Base-by-base conservation (phyloP, 176 grass and related monocot species). In the Rhynchospora tenuis region DNA sequence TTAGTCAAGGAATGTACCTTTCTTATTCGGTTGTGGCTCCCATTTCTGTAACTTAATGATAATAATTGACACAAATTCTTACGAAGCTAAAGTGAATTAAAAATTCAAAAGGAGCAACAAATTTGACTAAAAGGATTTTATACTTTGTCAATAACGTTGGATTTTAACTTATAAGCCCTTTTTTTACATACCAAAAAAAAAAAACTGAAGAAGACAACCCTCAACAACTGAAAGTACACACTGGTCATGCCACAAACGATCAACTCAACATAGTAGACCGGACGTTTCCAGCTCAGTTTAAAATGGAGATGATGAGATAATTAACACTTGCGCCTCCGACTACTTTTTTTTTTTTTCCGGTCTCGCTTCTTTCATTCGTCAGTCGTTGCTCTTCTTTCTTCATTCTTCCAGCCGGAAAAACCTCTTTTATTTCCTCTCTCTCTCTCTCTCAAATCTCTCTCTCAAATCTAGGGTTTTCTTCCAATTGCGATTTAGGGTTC, bases 321-420 rank as follows among this genome's bases (percentile, higher is more conserved):
- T 23, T 33, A 24, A 5, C 58, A 42, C 48, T 13, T 54, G n/a
- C 78, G 0, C 13, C 10, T 24, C 14, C 33, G 33, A 38, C 33
- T 38, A 38, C 33, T 38, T 38, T 48, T 29, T 81, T 20, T 62
- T 48, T 8, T 64, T 64, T 64, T 62, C 79, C 46, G 71, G 71
- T 54, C 46, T 73, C 50, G 42, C 45, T 75, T 29, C n/a, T 75
- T 75, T 75, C 72, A 51, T 54, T 54, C 72, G 72, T 52, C 48
- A 77, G 73, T 77, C 73, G 73, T 56, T 77, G 73, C 73, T 52
- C 73, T 76, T 76, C 60, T 64, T 77, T 56, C 46, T 78, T 43
- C n/a, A n/a, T n/a, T 57, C 61, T 51, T 74, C 6, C 71, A 27
- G 46, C 22, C 71, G 46, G 16, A 9, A 74, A 38, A 52, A 7